Conservation (phyloP, 2,329 filamentous ascomycete species). For the Monosporascus sp. region DNA sequence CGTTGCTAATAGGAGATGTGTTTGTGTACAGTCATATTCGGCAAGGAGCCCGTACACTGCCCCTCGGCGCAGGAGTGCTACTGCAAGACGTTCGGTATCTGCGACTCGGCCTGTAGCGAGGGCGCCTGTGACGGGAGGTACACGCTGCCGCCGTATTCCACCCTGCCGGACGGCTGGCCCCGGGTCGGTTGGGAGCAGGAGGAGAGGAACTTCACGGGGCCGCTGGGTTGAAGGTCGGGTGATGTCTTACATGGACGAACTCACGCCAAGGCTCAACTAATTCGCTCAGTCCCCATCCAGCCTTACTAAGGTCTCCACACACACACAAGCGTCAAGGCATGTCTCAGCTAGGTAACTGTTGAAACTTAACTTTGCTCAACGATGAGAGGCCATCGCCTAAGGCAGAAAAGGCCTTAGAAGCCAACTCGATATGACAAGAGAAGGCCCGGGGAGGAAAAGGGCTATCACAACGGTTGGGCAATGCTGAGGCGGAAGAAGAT, state of each 20-base stretch:
- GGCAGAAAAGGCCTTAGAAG: too few relatives aligned
- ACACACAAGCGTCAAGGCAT: too few relatives aligned
- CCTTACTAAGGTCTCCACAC: too few relatives aligned
- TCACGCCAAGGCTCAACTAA: too few relatives aligned
- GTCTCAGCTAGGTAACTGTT: too few relatives aligned
- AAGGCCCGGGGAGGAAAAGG: too few relatives aligned
- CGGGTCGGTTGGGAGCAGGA: constrained; percentile 45
- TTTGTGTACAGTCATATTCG: constrained; percentile 46
- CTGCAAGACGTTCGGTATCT: constrained; percentile 61
- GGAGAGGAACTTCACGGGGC: constrained; percentile 21
- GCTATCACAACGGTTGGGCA: too few relatives aligned
- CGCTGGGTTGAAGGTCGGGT: constrained; percentile 2
- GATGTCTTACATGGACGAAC: not conserved
- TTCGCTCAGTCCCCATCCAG: too few relatives aligned
- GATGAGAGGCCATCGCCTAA: too few relatives aligned
- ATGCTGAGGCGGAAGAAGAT: too few relatives aligned
- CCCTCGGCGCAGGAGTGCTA: constrained; percentile 58
- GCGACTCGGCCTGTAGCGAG: constrained; percentile 36
- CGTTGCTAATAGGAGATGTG: not conserved
- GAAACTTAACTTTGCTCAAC: too few relatives aligned
- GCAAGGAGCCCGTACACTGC: constrained; percentile 52
- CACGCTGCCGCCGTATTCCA: constrained; percentile 50
- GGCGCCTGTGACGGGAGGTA: constrained; percentile 53
- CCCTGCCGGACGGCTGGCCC: constrained; percentile 58
- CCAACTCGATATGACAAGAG: too few relatives aligned